Base-by-base conservation (phyloP, 2,329 filamentous ascomycete species). In the Ophiocordyceps camponoti-saundersi region DNA sequence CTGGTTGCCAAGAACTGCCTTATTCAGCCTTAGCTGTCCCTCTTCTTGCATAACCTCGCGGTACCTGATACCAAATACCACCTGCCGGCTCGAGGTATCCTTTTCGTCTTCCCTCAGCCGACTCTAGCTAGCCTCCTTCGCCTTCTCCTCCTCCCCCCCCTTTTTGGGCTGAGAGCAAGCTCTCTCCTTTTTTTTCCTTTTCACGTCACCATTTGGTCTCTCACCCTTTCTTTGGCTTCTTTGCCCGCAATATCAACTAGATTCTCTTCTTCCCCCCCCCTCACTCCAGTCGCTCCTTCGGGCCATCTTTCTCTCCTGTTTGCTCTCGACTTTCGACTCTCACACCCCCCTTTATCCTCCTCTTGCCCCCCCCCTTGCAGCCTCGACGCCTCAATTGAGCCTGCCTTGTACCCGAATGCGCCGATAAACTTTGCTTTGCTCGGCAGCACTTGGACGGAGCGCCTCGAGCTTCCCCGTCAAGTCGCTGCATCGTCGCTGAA, bases 271-370 rank as follows among this genome's bases (percentile, higher is more conserved):
- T 36, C 43, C 13, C 29, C n/a, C 21, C 29, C 20, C 16, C 59
- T 64, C 59, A 62, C 59, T 60, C 58, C 57, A 64, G 62, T 65
- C 62, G 61, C 60, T 63, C 61, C 57, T 62, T 65, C 62, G 5
- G 57, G 53, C 53, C 53, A 52, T 51, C 56, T 52, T 23, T 42
- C 34, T 32, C 47, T n/a, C n/a, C 42, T 42, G 23, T 44, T 42
- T 34, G 15, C 30, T 41, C 42, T 21, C 29, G 23, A 44, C 50
- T 52, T 52, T 50, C 51, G 55, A 36, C 48, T 34, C 32, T 43
- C 36, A 34, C 45, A 23, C 21, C 42, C 41, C 46, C 50, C 49
- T 48, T 46, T 39, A 43, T 48, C 21, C 30, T 32, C 26, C n/a
- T 13, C 15, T 12, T 32, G 49, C 23, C 44, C 42, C 12, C 39